A percentile compares a stretch with the other conserved stretches of the same genome.
Conservation (phyloP, 768 basidiomycete species). For the Gloeophyllum trabeum region DNA sequence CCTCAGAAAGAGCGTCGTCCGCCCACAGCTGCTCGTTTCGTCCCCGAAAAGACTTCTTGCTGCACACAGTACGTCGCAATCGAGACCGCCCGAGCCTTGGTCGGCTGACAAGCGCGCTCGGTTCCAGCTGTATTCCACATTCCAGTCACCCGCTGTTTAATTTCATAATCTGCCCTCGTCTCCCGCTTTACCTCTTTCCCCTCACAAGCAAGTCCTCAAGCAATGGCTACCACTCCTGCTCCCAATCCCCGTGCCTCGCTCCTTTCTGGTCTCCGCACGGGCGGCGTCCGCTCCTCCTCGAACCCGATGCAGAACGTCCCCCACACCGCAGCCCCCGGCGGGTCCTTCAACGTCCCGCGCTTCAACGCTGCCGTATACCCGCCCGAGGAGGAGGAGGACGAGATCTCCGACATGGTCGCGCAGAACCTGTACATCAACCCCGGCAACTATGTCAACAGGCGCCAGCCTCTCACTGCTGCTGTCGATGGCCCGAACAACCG, state of each 20-base stretch:
- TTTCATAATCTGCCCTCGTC: conserved; percentile 8
- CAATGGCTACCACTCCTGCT: conserved; percentile 30
- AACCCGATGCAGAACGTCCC: conserved; percentile 31
- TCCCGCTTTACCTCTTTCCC: too few species aligned
- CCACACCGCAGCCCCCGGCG: conserved; percentile 56
- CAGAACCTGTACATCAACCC: conserved; percentile 39
- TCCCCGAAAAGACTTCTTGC: too few species aligned
- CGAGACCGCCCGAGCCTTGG: too few species aligned
- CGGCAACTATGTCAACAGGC: conserved; percentile 9
- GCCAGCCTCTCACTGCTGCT: conserved; percentile 52
- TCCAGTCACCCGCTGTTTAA: conserved; percentile 6
- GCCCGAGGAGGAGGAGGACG: conserved; percentile 48
- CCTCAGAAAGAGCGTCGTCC: too few species aligned
- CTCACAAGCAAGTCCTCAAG: too few species aligned
- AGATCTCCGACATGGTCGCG: conserved; percentile 43
- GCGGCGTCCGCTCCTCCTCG: conserved; percentile 76
- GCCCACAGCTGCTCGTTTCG: too few species aligned
- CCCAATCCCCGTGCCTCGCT: conserved; percentile 66
- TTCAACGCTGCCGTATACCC: conserved; percentile 33
- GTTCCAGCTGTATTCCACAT: background rate
- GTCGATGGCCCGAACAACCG: conserved; percentile 58
- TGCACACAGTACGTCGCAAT: too few species aligned
- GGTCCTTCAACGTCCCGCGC: conserved; percentile 54
- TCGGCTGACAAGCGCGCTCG: too few species aligned
- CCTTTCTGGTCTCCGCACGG: conserved; percentile 81